Evolutionary conservation across 2,329 filamentous ascomycete species (phyloP).

Genomic region (Dothiorella sarmentorum): DNA sequence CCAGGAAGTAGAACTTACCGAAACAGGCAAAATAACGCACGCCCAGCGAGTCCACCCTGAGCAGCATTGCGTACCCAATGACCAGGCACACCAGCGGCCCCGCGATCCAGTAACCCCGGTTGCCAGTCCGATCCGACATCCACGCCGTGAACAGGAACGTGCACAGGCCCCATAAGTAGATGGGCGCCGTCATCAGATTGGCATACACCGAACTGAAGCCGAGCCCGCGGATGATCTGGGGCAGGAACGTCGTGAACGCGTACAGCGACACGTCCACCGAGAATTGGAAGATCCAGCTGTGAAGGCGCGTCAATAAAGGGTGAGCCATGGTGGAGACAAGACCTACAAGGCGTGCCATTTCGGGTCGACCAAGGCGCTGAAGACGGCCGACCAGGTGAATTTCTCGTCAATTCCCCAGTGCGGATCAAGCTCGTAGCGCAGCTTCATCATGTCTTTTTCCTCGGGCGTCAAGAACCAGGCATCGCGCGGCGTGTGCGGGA

Average conservation of each 20-base stretch:
- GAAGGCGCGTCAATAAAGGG: neutral
- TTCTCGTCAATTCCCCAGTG: conserved; percentile 17
- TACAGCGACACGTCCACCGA: conserved; percentile 38
- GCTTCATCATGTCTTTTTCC: conserved; percentile 28
- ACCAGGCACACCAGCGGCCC: conserved; percentile 13
- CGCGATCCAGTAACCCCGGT: conserved; percentile 10
- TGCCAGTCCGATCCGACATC: neutral
- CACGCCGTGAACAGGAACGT: conserved; percentile 12
- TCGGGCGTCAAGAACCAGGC: conserved; percentile 57
- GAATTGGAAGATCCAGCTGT: conserved; percentile 15
- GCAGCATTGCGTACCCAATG: conserved; percentile 16
- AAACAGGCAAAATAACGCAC: conserved; percentile 19
- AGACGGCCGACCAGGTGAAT: conserved; percentile 28
- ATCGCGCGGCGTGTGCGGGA: conserved; percentile 58
- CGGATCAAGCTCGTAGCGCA: conserved; percentile 12
- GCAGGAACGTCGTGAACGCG: conserved; percentile 45
- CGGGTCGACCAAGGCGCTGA: conserved; percentile 25
- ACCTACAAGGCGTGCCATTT: conserved; percentile 16
- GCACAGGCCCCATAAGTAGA: conserved; percentile 12
- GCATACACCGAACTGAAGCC: conserved; percentile 58
- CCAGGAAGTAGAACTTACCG: neutral
- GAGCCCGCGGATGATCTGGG: conserved; percentile 63
- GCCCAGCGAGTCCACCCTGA: conserved; percentile 5
- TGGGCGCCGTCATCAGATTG: conserved; percentile 55
- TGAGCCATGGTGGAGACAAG: neutral